These are phyloP conservation scores for Fragaria vesca DNA, from an alignment of 306 rosid genomes.

Conservation along the genomic window DNA sequence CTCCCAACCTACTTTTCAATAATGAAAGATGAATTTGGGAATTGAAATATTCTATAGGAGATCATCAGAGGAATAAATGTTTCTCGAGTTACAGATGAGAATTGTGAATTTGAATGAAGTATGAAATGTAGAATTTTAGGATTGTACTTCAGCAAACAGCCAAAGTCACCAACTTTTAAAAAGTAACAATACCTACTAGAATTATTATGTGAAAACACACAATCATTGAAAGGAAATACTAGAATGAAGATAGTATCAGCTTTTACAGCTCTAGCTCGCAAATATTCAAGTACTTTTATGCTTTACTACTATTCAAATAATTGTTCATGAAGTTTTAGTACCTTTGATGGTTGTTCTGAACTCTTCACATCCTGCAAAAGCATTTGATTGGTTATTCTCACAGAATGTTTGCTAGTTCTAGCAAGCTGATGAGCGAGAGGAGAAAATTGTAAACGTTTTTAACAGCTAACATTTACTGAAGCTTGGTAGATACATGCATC, in stretches of 20 bases:
- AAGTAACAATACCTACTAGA: background rate
- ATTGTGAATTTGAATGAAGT: background rate
- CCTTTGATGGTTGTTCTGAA: constrained; percentile 55
- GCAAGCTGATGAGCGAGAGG: background rate
- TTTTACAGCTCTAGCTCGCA: background rate
- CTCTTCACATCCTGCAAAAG: constrained; percentile 38
- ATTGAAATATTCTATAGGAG: background rate
- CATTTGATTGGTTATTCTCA: constrained; percentile 16
- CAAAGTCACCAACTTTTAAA: background rate
- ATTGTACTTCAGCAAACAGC: background rate
- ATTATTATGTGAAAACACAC: background rate
- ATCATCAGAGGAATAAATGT: background rate
- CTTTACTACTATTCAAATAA: background rate
- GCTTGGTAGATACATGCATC: background rate
- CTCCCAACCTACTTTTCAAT: background rate
- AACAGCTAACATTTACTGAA: background rate
- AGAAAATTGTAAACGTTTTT: background rate
- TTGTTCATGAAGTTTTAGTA: constrained; percentile 4
- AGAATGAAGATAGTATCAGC: background rate
- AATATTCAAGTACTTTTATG: background rate
- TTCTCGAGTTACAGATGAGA: background rate
- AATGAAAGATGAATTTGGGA: background rate
- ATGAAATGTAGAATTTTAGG: background rate
- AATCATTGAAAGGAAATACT: background rate
- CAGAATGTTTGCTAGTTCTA: background rate